Evolutionary conservation across 768 basidiomycete genomes (phyloP).

Genomic region (Lentinula aciculospora): DNA sequence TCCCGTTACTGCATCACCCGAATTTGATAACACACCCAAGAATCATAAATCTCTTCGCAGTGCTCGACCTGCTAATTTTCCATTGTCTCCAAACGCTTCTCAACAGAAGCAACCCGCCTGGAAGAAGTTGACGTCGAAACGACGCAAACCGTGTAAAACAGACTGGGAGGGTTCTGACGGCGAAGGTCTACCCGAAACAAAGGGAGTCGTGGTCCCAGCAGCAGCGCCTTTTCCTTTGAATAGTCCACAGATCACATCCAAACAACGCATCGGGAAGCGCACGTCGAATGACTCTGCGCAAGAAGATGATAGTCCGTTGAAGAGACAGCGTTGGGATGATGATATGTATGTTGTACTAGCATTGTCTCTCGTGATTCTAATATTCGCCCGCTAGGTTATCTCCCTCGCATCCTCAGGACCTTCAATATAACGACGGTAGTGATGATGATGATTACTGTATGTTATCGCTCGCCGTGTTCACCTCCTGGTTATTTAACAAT

Average conservation of each 20-base stretch:
- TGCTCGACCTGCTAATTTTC: background rate
- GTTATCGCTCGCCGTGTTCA: slow-evolving; percentile 10
- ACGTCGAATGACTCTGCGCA: background rate
- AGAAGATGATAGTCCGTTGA: background rate
- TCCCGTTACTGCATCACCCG: background rate
- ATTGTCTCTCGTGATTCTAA: slow-evolving; percentile 2
- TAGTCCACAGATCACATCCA: background rate
- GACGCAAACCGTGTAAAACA: background rate
- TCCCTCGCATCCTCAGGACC: background rate
- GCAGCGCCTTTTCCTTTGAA: background rate
- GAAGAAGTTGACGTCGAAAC: background rate
- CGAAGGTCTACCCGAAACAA: background rate
- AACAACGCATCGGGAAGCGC: background rate
- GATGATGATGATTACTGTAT: slow-evolving; percentile 43
- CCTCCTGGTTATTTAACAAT: background rate
- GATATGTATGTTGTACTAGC: slow-evolving; percentile 11
- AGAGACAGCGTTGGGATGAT: slow-evolving; percentile 6
- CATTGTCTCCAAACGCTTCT: background rate
- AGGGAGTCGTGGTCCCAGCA: background rate
- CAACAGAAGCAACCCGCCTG: background rate
- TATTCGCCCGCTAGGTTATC: background rate
- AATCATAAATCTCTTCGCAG: background rate
- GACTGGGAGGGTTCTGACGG: background rate
- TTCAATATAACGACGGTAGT: slow-evolving; percentile 18
- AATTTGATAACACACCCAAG: background rate